Evolutionary conservation across 257 asterid species (phyloP), one percentile per base, ranked within the genome.

Genomic region (Solanum etuberosum): DNA sequence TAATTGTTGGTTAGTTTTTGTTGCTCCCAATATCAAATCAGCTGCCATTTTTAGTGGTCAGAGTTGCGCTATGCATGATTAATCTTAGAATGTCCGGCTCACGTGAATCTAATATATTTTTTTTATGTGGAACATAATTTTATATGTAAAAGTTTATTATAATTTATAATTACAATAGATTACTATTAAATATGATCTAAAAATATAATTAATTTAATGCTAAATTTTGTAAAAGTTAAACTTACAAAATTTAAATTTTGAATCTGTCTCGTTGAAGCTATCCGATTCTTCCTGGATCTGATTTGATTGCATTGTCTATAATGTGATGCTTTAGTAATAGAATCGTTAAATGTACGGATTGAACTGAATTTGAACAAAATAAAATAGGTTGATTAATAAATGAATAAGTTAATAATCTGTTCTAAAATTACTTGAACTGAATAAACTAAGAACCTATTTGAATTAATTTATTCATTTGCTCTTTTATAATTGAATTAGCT

Each of bases 51-150:
- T 54, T 54, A 18, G n/a, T 6, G 63, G 63, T 54, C n/a, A 18
- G n/a, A 54, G n/a, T 54, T 54, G 1, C 2, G 10, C 63, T 2
- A 2, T 2, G 11, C 20, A 18, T 54, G 6, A 48, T 48, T 48
- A 48, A 14, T 5, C 21, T 3, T 4, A 0, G 20, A 14, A 35
- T 14, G 21, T 5, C 0, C 5, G 18, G 0, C 14, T 46, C 20
- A 43, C 18, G 6, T 48, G 21, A 48, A 48, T 48, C 5, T 0
- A 48, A 48, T 14, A 46, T 11, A 37, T 6, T 10, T 13, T 46
- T 46, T 43, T 43, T 0, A 12, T 1, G 6, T 4, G 4, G 2
- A 43, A 48, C 16, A 48, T 48, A 48, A 48, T 4, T 48, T 48
- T 48, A 48, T 48, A 48, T 7, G 0, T 18, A 54, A 18, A 20